A percentile compares a stretch with the other conserved stretches of the same genome.
These are phyloP conservation scores for Gossypium arboreum DNA, from an alignment of 345 rosid species.

Conservation along the genomic window DNA sequence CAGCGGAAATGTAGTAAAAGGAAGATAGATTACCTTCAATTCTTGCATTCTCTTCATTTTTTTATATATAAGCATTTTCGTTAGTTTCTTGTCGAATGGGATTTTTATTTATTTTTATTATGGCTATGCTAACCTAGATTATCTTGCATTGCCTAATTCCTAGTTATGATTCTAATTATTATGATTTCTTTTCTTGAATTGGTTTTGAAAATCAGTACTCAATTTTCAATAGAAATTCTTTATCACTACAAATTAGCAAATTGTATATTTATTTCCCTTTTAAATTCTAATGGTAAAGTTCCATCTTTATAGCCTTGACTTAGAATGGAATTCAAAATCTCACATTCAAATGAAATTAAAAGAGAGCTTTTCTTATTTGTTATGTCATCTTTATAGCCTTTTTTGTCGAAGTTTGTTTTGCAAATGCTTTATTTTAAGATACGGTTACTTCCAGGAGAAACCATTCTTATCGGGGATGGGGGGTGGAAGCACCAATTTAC, in stretches of 20 bases:
- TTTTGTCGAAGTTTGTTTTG: neutral
- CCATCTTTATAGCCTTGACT: neutral
- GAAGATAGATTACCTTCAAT: neutral
- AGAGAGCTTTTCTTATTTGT: neutral
- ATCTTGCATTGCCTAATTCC: neutral
- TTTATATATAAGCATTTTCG: neutral
- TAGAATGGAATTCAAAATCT: neutral
- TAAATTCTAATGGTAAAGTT: neutral
- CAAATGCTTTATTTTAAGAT: neutral
- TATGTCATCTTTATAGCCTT: neutral
- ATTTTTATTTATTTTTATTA: neutral
- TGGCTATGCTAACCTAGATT: neutral
- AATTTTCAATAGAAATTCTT: neutral
- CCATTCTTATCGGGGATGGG: slow-evolving; percentile 19
- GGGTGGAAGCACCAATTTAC: slow-evolving; percentile 28
- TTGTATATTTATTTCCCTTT: neutral
- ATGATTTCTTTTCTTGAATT: neutral
- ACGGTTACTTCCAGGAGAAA: slow-evolving; percentile 22
- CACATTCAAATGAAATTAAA: neutral
- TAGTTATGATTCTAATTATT: neutral
- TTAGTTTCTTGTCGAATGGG: neutral
- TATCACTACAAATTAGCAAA: neutral
- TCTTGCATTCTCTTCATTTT: neutral
- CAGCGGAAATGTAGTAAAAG: slow-evolving; percentile 16
- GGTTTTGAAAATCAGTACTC: neutral